Conservation (phyloP, 148 eudicot genomes). For the Selenicereus undatus region DNA sequence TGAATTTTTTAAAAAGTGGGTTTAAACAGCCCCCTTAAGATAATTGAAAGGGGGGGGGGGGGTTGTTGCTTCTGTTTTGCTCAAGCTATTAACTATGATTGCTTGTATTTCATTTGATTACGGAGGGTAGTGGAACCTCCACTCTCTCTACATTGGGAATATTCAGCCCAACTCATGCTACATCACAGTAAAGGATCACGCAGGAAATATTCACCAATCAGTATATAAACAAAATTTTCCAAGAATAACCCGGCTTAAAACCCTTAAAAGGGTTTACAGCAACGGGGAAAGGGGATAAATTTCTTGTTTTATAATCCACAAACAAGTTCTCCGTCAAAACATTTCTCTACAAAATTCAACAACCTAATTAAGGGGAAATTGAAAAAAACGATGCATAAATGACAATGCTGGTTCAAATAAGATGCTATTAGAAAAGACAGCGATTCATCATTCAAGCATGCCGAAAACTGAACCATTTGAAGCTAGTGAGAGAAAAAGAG, state of each 20-base stretch:
- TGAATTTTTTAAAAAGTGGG: too few relatives aligned
- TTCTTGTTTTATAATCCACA: background rate
- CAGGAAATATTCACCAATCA: background rate
- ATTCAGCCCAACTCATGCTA: background rate
- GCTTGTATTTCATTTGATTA: too few relatives aligned
- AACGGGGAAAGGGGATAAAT: background rate
- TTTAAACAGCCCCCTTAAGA: too few relatives aligned
- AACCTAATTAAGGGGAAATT: background rate
- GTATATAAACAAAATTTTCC: too few relatives aligned
- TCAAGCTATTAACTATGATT: too few relatives aligned
- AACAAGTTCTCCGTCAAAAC: background rate
- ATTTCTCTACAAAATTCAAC: background rate
- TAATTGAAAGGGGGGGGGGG: too few relatives aligned
- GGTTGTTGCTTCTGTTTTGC: too few relatives aligned
- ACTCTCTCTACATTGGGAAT: background rate
- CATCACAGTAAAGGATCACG: background rate
- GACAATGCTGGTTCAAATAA: background rate
- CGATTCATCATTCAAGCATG: background rate
- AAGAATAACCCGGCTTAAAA: background rate
- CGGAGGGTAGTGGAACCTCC: background rate
- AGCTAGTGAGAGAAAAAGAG: conserved; percentile 12
- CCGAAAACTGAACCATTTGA: too few relatives aligned
- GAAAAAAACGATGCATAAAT: background rate
- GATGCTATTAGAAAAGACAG: background rate
- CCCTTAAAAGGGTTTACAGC: background rate